Evolutionary conservation across 768 basidiomycete species (phyloP).

Genomic region (Russula virescens): DNA sequence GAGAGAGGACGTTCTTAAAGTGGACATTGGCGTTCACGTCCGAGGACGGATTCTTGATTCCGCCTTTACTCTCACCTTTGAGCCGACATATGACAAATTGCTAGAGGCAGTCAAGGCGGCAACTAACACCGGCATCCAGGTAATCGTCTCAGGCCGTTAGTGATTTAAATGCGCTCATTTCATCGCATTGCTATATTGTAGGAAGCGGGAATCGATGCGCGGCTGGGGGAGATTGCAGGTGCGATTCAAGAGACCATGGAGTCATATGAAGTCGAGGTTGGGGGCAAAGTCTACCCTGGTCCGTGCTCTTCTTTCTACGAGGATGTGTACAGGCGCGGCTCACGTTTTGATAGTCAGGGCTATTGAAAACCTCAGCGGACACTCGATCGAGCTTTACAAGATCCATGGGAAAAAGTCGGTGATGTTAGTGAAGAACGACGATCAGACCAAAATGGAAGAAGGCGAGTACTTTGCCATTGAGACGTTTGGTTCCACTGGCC

Average conservation of each 20-base stretch:
- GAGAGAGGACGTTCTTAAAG: conserved; percentile 85
- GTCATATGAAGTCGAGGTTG: conserved; percentile 94
- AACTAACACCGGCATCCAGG: conserved; percentile 86
- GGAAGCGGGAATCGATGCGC: conserved; percentile 96
- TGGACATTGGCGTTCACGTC: conserved; percentile 96
- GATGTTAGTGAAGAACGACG: conserved; percentile 80
- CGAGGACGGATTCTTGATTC: conserved; percentile 94
- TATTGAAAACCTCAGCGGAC: conserved; percentile 91
- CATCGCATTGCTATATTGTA: conserved; percentile 29
- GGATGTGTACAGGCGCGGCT: conserved; percentile 14
- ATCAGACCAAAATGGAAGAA: conserved; percentile 97
- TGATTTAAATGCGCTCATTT: conserved; percentile 2
- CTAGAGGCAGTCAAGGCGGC: conserved; percentile 91
- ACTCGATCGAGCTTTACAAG: conserved; percentile 83
- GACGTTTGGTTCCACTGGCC: conserved; percentile 96
- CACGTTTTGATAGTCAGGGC: conserved; percentile 63
- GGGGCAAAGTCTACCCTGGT: conserved; percentile 80
- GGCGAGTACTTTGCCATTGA: conserved; percentile 99
- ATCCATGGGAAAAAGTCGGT: conserved; percentile 95
- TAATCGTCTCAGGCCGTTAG: conserved; percentile 28
- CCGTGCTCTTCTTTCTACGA: conserved; percentile 10
- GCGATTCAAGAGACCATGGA: conserved; percentile 99
- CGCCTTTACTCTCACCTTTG: conserved; percentile 88
- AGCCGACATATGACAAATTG: conserved; percentile 84
- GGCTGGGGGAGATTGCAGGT: conserved; percentile 87